Evolutionary conservation across 108 stramenopile species (phyloP).

Genomic region (Cylindrotheca closterium): DNA sequence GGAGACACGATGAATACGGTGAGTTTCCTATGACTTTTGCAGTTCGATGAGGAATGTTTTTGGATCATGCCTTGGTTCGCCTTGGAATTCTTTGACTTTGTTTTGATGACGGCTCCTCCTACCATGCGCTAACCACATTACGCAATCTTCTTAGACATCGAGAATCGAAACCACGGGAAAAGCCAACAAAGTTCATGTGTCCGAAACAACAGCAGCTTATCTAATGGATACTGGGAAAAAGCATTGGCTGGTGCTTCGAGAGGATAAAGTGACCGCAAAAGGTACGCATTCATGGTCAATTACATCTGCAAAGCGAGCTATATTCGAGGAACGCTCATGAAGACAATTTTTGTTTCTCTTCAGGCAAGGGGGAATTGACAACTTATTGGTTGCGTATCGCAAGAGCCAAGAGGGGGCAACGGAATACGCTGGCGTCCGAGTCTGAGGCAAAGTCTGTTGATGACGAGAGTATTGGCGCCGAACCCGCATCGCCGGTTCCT

Average conservation of each 20-base stretch:
- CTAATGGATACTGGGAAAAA: slow-evolving; percentile 19
- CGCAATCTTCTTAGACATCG: neutral
- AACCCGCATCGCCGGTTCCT: too few relatives aligned
- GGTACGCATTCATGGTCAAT: slow-evolving; percentile 5
- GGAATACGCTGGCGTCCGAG: too few relatives aligned
- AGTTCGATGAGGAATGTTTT: neutral
- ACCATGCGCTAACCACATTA: neutral
- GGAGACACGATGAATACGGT: slow-evolving; percentile 1
- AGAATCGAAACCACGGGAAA: slow-evolving; percentile 5
- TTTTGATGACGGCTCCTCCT: neutral
- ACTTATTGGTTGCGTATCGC: slow-evolving; percentile 11
- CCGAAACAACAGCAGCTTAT: slow-evolving; percentile 29
- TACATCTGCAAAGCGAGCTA: too few relatives aligned
- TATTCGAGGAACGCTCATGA: too few relatives aligned
- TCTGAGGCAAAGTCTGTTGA: too few relatives aligned
- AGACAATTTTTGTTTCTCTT: neutral
- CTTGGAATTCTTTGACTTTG: neutral
- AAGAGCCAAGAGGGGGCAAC: too few relatives aligned
- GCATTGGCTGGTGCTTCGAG: slow-evolving; percentile 22
- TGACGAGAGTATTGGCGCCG: too few relatives aligned
- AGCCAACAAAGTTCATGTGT: slow-evolving; percentile 18
- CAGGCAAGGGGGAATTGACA: slow-evolving; percentile 1
- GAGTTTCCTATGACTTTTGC: neutral
- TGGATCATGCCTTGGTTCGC: neutral
- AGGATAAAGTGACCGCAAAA: slow-evolving; percentile 25